phyloP scores from a whole-genome alignment of 2,329 filamentous ascomycete genomes.

The Erysiphe pulchra region DNA sequence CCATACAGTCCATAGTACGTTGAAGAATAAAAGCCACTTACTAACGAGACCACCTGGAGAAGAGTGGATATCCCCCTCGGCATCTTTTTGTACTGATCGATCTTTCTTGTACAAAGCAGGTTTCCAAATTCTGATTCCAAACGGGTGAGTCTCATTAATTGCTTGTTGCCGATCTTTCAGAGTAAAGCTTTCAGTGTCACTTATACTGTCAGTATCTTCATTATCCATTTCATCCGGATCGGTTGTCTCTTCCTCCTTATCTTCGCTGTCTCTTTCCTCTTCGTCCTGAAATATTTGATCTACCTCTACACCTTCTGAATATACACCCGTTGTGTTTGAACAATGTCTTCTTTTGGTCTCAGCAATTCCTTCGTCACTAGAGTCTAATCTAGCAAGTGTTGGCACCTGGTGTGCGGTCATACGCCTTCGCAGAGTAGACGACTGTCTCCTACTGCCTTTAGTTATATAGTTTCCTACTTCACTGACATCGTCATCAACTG shows the following conservation, averaged over 20 bases:
- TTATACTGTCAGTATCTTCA: constrained; percentile 39
- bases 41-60: constrained; percentile 71
- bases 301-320: background rate
- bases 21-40: constrained; percentile 65
- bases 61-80: constrained; percentile 92
- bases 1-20: constrained; percentile 65
- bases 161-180: constrained; percentile 90
- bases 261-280: constrained; percentile 5
- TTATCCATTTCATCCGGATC: constrained; percentile 12
- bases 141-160: constrained; percentile 96
- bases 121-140: constrained; percentile 97
- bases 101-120: constrained; percentile 95
- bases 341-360: constrained; percentile 3
- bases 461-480: constrained; percentile 49
- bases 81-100: constrained; percentile 84
- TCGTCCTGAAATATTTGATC: constrained; percentile 4
- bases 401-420: constrained; percentile 20
- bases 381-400: constrained; percentile 21
- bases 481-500: constrained; percentile 62
- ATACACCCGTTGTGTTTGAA: constrained; percentile 2
- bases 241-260: constrained; percentile 14
- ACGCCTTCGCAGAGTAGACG: constrained; percentile 23
- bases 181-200: constrained; percentile 93
- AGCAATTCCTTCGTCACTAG: constrained; percentile 18
- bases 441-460: constrained; percentile 20